Conservation (phyloP, 371 early-diverging fungal genomes). For the Syncephalastrum monosporum region DNA sequence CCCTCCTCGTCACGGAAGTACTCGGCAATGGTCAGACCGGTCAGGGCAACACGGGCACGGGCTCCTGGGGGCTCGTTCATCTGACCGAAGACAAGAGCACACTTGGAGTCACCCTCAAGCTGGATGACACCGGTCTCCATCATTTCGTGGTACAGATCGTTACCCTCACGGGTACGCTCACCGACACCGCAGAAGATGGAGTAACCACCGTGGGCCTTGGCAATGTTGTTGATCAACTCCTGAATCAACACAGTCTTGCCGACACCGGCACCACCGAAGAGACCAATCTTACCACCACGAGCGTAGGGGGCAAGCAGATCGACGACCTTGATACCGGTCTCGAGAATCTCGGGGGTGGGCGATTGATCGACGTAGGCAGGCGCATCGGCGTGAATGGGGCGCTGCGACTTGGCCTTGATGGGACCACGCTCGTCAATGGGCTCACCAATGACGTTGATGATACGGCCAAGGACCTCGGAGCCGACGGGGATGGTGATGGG, state of each 20-base stretch:
- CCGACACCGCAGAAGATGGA: conserved; percentile 97
- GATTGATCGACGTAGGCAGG: conserved; percentile 97
- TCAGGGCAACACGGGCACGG: conserved; percentile 98
- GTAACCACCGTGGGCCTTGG: conserved; percentile 97
- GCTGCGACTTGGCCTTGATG: conserved; percentile 84
- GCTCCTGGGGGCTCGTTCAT: conserved; percentile 99
- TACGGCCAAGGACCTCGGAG: conserved; percentile 95
- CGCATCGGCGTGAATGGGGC: conserved; percentile 92
- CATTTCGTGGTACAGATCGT: conserved; percentile 98
- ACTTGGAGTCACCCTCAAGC: conserved; percentile 91
- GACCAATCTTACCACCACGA: conserved; percentile 98
- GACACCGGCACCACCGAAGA: conserved; percentile 99
- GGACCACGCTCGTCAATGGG: conserved; percentile 98
- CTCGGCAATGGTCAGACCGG: conserved; percentile 97
- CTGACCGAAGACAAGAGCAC: conserved; percentile 97
- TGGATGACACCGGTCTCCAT: conserved; percentile 91
- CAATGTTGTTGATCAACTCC: conserved; percentile 97
- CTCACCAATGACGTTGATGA: conserved; percentile 99
- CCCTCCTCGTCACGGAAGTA: conserved; percentile 99
- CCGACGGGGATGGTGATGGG: conserved; percentile 96
- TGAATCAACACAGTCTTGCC: conserved; percentile 98
- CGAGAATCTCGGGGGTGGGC: conserved; percentile 93
- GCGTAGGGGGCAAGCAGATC: conserved; percentile 98
- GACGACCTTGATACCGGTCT: conserved; percentile 99
- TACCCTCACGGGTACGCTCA: conserved; percentile 97